Evolutionary conservation across 805 yeast genomes (phyloP).

Genomic region (Pichia heedii): DNA sequence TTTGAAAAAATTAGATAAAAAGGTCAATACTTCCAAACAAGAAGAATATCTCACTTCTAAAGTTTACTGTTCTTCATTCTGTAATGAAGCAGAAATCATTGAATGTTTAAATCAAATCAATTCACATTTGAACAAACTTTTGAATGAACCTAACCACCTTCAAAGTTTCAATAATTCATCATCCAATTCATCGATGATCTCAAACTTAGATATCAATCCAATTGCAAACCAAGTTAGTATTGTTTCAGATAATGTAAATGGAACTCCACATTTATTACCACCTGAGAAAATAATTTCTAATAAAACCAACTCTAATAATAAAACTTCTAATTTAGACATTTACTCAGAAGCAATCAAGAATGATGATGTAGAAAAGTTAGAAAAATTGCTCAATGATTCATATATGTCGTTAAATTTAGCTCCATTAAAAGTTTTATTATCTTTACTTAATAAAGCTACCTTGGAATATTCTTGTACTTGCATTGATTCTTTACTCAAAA

Average conservation of each 20-base stretch:
- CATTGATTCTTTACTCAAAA: constrained; percentile 45
- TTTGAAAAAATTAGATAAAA: constrained; percentile 84
- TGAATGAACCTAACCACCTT: constrained; percentile 7
- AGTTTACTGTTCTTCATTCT: constrained; percentile 67
- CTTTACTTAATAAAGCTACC: constrained; percentile 59
- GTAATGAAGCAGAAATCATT: constrained; percentile 56
- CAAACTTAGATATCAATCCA: constrained; percentile 4
- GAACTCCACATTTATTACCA: not conserved
- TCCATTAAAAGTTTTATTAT: constrained; percentile 47
- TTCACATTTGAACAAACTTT: constrained; percentile 41
- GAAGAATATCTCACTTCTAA: constrained; percentile 53
- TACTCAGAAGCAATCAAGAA: constrained; percentile 18
- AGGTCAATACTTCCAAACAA: constrained; percentile 53
- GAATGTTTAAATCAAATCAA: constrained; percentile 45
- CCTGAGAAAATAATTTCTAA: not conserved
- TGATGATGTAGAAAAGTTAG: constrained; percentile 31
- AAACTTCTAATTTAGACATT: constrained; percentile 10
- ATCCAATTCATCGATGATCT: constrained; percentile 6
- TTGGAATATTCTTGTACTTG: constrained; percentile 44
- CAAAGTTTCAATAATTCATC: not conserved
- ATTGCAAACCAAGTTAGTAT: not conserved
- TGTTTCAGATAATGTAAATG: not conserved
- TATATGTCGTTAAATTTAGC: constrained; percentile 39
- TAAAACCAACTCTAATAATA: not conserved
- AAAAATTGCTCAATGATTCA: constrained; percentile 34